Base-by-base conservation (phyloP, 2,329 filamentous ascomycete genomes). In the Fusarium buxicola region DNA sequence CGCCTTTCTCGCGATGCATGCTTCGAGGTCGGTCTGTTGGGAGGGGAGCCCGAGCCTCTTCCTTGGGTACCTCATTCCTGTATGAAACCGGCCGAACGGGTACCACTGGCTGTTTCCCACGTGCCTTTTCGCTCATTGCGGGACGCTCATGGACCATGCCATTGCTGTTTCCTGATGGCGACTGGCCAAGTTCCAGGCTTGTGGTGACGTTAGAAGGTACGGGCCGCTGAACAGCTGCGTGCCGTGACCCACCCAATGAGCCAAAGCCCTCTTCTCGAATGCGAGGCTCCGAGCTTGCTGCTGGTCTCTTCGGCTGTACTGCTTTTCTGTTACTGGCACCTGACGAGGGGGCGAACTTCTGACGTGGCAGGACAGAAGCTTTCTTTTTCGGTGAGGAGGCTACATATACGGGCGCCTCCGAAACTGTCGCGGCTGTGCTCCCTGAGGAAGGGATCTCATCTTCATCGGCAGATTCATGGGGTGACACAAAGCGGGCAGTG, bases 401-500 rank as follows among this genome's bases (percentile, higher is more conserved):
- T 30, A 72, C 58, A 31, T 69, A 63, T 12, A 66, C 45, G 8
- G 69, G 71, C 53, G 72, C 73, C 36, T 76, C 77, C 21, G 71
- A 59, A 12, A 58, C 71, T 9, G 74, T 73, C 3, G 69, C 69
- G 3, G 71, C 69, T 28, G 79, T 78, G 65, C 78, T 81, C 18
- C 73, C 74, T 7, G 81, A 80, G 5, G 78, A 81, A 30, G 73
- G 73, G n/a, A 76, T 72, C 24, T 77, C 73, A 25, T 75, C 75
- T 56, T 81, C 79, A 44, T 80, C 78, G 45, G 78, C 79, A 28
- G 82, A 83, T 27, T 77, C 79, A 28, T 80, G 80, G 2, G 85
- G 85, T 13, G 84, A 84, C 8, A 82, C 80, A 65, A 88, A 88
- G n/a, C 85, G 82, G 50, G 86, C 85, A 8, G 84, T 87, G n/a